These are phyloP conservation scores for Cucumis melo DNA, from an alignment of 306 rosid species.

Conservation along the genomic window DNA sequence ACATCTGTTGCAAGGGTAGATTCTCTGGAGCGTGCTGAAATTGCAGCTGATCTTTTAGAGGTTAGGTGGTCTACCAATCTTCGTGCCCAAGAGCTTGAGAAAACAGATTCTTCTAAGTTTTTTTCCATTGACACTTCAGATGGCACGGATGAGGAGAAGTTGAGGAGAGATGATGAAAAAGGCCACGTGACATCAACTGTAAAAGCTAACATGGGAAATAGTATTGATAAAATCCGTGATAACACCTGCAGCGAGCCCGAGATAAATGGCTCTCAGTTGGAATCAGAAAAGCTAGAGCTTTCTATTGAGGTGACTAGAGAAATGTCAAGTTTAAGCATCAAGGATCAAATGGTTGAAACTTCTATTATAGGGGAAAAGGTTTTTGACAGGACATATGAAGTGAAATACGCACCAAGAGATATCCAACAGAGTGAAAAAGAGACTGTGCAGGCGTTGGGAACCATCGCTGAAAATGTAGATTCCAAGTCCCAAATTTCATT, in stretches of 20 bases:
- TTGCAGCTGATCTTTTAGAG: slow-evolving; percentile 73
- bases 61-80: slow-evolving; percentile 79
- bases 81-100: slow-evolving; percentile 11
- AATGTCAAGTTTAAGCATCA: not conserved
- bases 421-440: not conserved
- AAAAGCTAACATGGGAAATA: slow-evolving; percentile 9
- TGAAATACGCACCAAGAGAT: slow-evolving; percentile 5
- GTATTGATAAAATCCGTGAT: not conserved
- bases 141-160: slow-evolving; percentile 7
- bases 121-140: slow-evolving; percentile 6
- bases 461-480: slow-evolving; percentile 4
- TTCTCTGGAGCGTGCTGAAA: slow-evolving; percentile 59
- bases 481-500: slow-evolving; percentile 7
- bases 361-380: slow-evolving; percentile 1
- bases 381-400: slow-evolving; percentile 9
- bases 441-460: slow-evolving; percentile 9
- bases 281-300: not conserved
- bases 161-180: slow-evolving; percentile 5
- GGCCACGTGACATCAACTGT: slow-evolving; percentile 14
- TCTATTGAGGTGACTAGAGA: not conserved
- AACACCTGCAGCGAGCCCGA: not conserved
- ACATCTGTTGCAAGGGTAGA: slow-evolving; percentile 15
- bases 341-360: slow-evolving; percentile 1
- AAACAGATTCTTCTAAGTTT: slow-evolving; percentile 13
- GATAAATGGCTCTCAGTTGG: not conserved